Evolutionary conservation across 169 alveolate species (phyloP).

Genomic region (Plasmodium vinckei): DNA sequence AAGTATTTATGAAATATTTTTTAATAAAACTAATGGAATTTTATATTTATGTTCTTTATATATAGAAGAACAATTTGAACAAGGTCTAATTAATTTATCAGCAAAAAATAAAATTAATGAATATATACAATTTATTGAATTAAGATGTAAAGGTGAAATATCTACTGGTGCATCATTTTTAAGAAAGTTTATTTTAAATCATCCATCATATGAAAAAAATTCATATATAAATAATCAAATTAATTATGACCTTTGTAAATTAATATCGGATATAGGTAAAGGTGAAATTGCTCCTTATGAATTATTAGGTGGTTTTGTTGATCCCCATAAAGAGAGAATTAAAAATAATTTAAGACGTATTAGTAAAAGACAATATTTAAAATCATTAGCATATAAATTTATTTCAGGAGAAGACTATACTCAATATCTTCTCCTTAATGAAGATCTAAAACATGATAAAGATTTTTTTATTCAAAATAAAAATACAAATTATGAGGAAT

Average conservation of each 20-base stretch:
- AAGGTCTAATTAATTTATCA: conserved; percentile 41
- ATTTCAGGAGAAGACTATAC: conserved; percentile 68
- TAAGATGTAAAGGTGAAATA: conserved; percentile 89
- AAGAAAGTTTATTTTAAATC: conserved; percentile 88
- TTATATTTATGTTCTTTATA: conserved; percentile 74
- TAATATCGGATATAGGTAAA: conserved; percentile 71
- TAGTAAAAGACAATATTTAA: conserved; percentile 64
- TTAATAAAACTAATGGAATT: conserved; percentile 84
- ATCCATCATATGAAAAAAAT: conserved; percentile 90
- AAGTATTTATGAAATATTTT: conserved; percentile 85
- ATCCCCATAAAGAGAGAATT: conserved; percentile 62
- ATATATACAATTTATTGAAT: conserved; percentile 82
- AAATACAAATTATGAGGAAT: conserved; percentile 43
- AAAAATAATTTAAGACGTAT: conserved; percentile 67
- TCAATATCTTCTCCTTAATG: conserved; percentile 57
- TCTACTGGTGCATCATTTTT: conserved; percentile 92
- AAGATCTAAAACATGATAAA: conserved; percentile 28
- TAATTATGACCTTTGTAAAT: conserved; percentile 85
- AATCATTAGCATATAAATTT: conserved; percentile 47
- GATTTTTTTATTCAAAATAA: conserved; percentile 31
- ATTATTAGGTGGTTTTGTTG: conserved; percentile 71
- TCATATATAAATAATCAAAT: conserved; percentile 87
- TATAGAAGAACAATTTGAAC: conserved; percentile 68
- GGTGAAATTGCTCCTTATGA: conserved; percentile 56
- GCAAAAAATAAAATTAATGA: conserved; percentile 77